Evolutionary conservation across 2,329 filamentous ascomycete species (phyloP), one percentile per base, ranked within the genome.

Genomic region (Colletotrichum incanum): DNA sequence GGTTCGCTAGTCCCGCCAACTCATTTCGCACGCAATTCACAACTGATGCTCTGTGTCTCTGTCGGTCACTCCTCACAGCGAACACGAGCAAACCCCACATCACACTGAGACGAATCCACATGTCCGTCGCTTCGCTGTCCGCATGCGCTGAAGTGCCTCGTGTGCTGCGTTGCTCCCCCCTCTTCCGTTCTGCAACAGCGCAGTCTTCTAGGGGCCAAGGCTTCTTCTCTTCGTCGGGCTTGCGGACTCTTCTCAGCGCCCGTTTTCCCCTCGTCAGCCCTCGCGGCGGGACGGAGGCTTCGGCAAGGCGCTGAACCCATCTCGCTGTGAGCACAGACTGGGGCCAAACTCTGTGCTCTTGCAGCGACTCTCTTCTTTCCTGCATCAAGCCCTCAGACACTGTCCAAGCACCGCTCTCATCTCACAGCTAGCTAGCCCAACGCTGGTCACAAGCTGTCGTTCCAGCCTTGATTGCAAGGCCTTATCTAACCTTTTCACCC

Each of bases 271-370:
- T 12, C 31, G 7, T 18, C 18, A 39, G 39, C 26, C 39, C n/a
- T 31, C 45, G 31, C 66, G 43, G 49, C 23, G 50, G 26, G 5
- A 39, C 28, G 60, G 60, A 39, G 50, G 34, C 54, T 52, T 45
- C 60, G 66, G 66, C 45, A 41, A 26, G 34, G 26, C 54, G 64
- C 68, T 71, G 64, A 49, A 55, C 23, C 55, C 54, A 66, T 71
- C 63, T 59, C 31, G 34, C 26, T 26, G 37, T n/a, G 60, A 47
- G 69, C 69, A 72, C 69, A 69, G 69, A 72, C 69, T 72, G 45
- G 69, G 18, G 69, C 65, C 69, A 72, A 72, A 72, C 69, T 72
- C 69, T 72, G 69, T 72, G 69, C 69, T 72, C 69, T 54, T 59
- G 59, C 69, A 64, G 65, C 61, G 18, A 41, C 45, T 39, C 31